Base-by-base conservation (phyloP, 2,329 filamentous ascomycete species). In the Trichophaea hybrida region DNA sequence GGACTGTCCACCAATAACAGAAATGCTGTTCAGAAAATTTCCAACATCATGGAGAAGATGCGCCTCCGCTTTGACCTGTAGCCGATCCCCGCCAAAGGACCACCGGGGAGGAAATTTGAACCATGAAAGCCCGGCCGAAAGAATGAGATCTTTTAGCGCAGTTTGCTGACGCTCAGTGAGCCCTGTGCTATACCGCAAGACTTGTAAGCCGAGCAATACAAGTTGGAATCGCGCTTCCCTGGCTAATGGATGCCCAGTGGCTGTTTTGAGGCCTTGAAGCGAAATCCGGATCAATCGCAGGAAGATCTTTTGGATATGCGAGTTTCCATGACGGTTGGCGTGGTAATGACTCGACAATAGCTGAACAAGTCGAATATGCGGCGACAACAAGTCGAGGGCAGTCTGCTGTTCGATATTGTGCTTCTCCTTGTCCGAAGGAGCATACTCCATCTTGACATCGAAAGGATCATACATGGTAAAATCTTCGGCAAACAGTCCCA, bases 281-380 rank as follows among this genome's bases (percentile, higher is more conserved):
- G 91, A 96, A 34, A 84, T 75, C 65, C 85, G 81, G 60, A 97
- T 80, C 65, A 97, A 76, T 37, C 91, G 85, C 61, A 85, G 76
- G 72, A 96, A 96, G 3, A 90, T 79, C 61, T 81, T 80, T 67
- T 95, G 88, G 0, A 85, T 84, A 69, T 96, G 85, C 1, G 82
- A 78, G 66, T 85, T 95, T 32, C 88, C 85, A 32, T 96, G 77
- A n/a, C 90, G 81, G 10, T 86, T 90, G 1, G 94, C 89, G 70
- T 89, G 95, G 74, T 94, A 98, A 71, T 97, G 91, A 69, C 93
- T 98, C 61, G 81, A 84, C 62, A 99, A 80, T 71, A 97, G 95
- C 64, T 94, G 88, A 37, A 96, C 74, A 32, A 97, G 74, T 31
- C 86, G 83, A 57, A 87, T 82, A 71, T 98, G 93, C 3, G 93